Evolutionary conservation across 2,329 filamentous ascomycete genomes (phyloP).

Genomic region (Grosmannia penicillata): DNA sequence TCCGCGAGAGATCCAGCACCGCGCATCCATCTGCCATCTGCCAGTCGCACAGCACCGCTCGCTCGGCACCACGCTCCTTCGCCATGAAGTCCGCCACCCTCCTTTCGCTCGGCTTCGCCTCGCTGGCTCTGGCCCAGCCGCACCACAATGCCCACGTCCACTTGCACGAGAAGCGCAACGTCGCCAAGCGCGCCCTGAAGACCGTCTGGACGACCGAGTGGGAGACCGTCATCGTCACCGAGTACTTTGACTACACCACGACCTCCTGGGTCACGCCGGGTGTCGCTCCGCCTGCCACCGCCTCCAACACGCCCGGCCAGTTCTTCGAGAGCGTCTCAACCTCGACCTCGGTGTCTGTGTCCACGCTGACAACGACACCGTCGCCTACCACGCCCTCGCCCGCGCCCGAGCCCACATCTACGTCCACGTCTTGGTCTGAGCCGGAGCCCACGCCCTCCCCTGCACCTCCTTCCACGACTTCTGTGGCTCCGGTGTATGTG

Average conservation of each 20-base stretch:
- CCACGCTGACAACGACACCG: neutral
- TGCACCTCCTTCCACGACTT: neutral
- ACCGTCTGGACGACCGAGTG: slow-evolving; percentile 30
- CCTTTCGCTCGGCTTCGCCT: slow-evolving; percentile 23
- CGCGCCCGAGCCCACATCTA: neutral
- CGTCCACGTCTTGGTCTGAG: too few relatives aligned
- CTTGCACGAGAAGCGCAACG: slow-evolving; percentile 22
- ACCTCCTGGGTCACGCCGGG: slow-evolving; percentile 28
- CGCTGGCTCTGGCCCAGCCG: slow-evolving; percentile 35
- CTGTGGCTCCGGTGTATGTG: neutral
- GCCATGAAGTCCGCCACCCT: slow-evolving; percentile 29
- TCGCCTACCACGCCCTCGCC: slow-evolving; percentile 1
- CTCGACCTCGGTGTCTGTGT: too few relatives aligned
- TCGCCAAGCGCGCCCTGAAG: too few relatives aligned
- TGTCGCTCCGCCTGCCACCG: slow-evolving; percentile 6
- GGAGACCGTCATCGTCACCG: slow-evolving; percentile 35
- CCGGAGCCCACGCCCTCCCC: too few relatives aligned
- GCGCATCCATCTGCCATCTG: too few relatives aligned
- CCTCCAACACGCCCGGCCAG: slow-evolving; percentile 14
- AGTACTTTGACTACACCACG: slow-evolving; percentile 31
- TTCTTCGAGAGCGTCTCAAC: slow-evolving; percentile 18
- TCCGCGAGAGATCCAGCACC: too few relatives aligned
- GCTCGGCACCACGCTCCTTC: slow-evolving; percentile 6
- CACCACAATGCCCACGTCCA: slow-evolving; percentile 23
- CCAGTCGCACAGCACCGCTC: too few relatives aligned